Conservation (phyloP, 805 yeast genomes). For the Debaryomyces maramus region DNA sequence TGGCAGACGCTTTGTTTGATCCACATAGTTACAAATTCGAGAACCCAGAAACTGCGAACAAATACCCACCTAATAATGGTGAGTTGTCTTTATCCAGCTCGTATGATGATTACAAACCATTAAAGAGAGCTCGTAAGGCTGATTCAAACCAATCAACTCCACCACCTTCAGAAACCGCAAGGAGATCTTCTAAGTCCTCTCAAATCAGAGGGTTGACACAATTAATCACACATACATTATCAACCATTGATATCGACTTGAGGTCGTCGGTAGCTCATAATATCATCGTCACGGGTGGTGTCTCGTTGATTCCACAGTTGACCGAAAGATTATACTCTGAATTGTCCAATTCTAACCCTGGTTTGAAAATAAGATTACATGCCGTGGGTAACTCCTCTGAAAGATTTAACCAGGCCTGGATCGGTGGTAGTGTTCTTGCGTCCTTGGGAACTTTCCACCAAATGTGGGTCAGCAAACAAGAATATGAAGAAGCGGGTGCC, state of each 20-base stretch:
- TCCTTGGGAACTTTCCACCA: conserved; percentile 94
- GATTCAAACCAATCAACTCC: conserved; percentile 35
- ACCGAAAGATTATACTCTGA: conserved; percentile 76
- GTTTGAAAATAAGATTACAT: conserved; percentile 79
- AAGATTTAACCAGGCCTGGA: conserved; percentile 81
- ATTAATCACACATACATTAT: conserved; percentile 55
- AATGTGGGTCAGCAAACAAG: conserved; percentile 86
- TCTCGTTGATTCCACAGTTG: conserved; percentile 77
- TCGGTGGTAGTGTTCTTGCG: conserved; percentile 87
- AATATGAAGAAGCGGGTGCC: conserved; percentile 85
- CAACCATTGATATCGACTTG: conserved; percentile 72
- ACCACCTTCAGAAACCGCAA: conserved; percentile 17
- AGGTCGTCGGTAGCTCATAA: conserved; percentile 87
- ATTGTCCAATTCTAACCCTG: conserved; percentile 69
- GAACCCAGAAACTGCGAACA: conserved; percentile 18
- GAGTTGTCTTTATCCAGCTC: conserved; percentile 47
- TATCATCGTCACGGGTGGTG: conserved; percentile 83
- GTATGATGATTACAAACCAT: conserved; percentile 67
- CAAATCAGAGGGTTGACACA: conserved; percentile 54
- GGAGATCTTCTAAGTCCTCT: conserved; percentile 7
- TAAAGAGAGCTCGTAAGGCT: conserved; percentile 57
- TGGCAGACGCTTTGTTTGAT: conserved; percentile 73
- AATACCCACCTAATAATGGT: conserved; percentile 50
- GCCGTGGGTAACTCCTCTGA: conserved; percentile 78
- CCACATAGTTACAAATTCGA: conserved; percentile 49